Evolutionary conservation across 768 basidiomycete genomes (phyloP), one percentile per base, ranked within the genome.

Genomic region (Kwoniella sp.): DNA sequence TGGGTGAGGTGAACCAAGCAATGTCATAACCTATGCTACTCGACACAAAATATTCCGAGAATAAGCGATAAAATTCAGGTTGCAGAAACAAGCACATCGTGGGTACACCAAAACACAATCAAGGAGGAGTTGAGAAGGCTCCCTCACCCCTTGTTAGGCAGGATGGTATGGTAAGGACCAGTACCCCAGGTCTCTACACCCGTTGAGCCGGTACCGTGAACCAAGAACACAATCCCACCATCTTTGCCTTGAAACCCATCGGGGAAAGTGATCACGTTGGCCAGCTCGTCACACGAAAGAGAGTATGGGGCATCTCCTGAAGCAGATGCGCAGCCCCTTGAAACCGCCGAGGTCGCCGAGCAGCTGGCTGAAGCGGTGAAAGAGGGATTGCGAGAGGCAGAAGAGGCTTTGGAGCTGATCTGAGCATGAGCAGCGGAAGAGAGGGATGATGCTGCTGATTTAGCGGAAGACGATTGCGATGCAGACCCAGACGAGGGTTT

Each of bases 171-270:
- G 63, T 77, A 78, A 0, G 77, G 77, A 2, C 73, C 71, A 7
- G 58, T 27, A n/a, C 21, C 67, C 75, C 75, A 78, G 2, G 67
- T 71, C 55, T 76, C 77, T 2, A 53, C 25, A 10, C 72, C 76
- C 0, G 68, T 69, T 37, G 52, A 51, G 24, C 69, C 74, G 1
- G 77, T 78, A 0, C 77, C 77, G 58, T 78, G 75, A 1, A 78
- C 75, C 3, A 77, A 68, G 15, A 78, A 68, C 1, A 78, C 77
- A 40, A 70, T 57, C 13, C 74, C 77, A n/a, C 71, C 68, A 3
- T 46, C 17, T 25, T 63, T 67, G 30, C 56, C 48, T 19, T 63
- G 46, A 25, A 68, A 57, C 1, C 77, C 77, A 13, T 69, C 55
- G 17, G 75, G 77, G 58, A 70, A 77, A 6, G 66, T 70, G 9